Conservation (phyloP, 1,139 yeast species). For the Blastobotrys indianensis region DNA sequence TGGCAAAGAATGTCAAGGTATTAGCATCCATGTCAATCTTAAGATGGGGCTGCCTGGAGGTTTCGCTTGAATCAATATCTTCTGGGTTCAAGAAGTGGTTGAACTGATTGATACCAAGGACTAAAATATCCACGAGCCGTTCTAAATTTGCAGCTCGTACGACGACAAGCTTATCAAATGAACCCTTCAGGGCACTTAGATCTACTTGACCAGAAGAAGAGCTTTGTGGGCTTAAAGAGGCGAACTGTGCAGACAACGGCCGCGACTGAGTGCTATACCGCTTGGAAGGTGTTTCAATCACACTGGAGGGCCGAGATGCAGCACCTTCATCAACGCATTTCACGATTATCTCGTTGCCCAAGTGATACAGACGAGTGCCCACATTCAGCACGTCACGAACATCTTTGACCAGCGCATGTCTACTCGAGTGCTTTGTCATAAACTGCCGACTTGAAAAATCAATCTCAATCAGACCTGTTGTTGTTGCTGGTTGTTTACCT, state of each 20-base stretch:
- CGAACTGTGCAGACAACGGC: slow-evolving; percentile 30
- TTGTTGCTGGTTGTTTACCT: slow-evolving; percentile 22
- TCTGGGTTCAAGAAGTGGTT: slow-evolving; percentile 41
- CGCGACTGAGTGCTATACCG: slow-evolving; percentile 35
- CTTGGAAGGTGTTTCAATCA: slow-evolving; percentile 43
- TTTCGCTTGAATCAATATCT: slow-evolving; percentile 29
- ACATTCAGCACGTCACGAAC: slow-evolving; percentile 57
- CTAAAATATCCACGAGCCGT: slow-evolving; percentile 55
- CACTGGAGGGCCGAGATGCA: slow-evolving; percentile 42
- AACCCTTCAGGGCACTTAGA: slow-evolving; percentile 11
- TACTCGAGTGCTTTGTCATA: slow-evolving; percentile 35
- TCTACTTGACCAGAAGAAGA: slow-evolving; percentile 14
- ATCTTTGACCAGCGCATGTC: slow-evolving; percentile 46
- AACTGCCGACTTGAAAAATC: slow-evolving; percentile 35
- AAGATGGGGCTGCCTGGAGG: slow-evolving; percentile 33
- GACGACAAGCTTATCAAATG: slow-evolving; percentile 34
- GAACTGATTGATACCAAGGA: slow-evolving; percentile 55
- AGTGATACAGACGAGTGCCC: slow-evolving; percentile 48
- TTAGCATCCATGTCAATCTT: slow-evolving; percentile 56
- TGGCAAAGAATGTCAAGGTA: slow-evolving; percentile 59
- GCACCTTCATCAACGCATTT: slow-evolving; percentile 41
- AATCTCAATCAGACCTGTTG: slow-evolving; percentile 36
- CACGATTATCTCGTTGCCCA: slow-evolving; percentile 49
- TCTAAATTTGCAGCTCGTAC: slow-evolving; percentile 58
- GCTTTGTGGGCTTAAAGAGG: slow-evolving; percentile 13